These are phyloP conservation scores for Tylopilus cervinicoccineus DNA, from an alignment of 768 basidiomycete species.

Conservation along the genomic window DNA sequence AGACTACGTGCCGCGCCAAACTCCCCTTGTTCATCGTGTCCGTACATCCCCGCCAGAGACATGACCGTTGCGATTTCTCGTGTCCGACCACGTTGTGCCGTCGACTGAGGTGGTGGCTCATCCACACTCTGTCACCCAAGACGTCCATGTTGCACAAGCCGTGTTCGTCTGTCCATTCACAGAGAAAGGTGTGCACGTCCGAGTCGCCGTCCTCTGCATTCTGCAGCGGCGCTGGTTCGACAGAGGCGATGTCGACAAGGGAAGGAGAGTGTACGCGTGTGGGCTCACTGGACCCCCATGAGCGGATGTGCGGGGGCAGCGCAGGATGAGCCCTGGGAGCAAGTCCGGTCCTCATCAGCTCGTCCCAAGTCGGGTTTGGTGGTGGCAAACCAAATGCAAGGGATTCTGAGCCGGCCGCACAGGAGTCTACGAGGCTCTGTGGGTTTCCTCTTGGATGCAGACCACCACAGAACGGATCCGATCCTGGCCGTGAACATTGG, in stretches of 20 bases:
- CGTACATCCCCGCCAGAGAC: slow-evolving; percentile 21
- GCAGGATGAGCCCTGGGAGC: not conserved
- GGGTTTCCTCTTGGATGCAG: not conserved
- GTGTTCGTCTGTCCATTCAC: slow-evolving; percentile 22
- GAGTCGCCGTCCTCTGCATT: slow-evolving; percentile 7
- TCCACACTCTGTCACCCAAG: slow-evolving; percentile 16
- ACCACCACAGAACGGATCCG: not conserved
- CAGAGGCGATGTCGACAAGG: not conserved
- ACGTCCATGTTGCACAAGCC: slow-evolving; percentile 21
- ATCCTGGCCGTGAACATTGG: not conserved
- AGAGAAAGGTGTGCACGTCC: slow-evolving; percentile 5
- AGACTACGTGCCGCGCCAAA: slow-evolving; percentile 23
- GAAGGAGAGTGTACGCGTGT: not conserved
- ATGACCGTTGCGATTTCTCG: slow-evolving; percentile 12
- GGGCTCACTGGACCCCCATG: not conserved
- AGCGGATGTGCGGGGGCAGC: not conserved
- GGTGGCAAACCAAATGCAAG: not conserved
- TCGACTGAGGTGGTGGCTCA: slow-evolving; percentile 22
- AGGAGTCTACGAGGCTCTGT: not conserved
- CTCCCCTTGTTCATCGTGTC: slow-evolving; percentile 27
- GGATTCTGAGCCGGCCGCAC: not conserved
- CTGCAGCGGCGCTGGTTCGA: not conserved
- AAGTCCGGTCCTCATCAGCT: not conserved
- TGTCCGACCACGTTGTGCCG: slow-evolving; percentile 19
- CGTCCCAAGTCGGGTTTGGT: slow-evolving; percentile 9